Conservation (phyloP, 148 eudicot genomes). For the Fallopia convolvulus region DNA sequence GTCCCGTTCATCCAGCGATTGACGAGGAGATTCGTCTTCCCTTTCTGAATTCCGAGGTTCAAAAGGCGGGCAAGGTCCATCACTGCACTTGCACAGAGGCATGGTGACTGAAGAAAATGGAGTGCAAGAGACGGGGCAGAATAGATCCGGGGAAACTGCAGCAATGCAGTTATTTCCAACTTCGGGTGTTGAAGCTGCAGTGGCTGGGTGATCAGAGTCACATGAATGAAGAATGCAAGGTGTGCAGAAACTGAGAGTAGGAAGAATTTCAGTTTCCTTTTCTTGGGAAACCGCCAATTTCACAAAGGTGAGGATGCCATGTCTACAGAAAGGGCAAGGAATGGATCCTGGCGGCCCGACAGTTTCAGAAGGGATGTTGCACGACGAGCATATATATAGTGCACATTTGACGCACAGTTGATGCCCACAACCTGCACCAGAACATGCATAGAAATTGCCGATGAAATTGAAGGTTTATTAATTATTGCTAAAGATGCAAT, state of each 20-base stretch:
- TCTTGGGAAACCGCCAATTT: constrained; percentile 55
- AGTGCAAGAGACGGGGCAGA: constrained; percentile 86
- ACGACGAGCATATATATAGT: constrained; percentile 79
- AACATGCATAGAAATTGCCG: too few species aligned
- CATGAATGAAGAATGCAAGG: constrained; percentile 82
- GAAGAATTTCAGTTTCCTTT: constrained; percentile 43
- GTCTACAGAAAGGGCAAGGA: constrained; percentile 87
- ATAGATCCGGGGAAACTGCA: constrained; percentile 68
- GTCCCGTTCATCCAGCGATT: constrained; percentile 30
- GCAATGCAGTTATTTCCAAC: constrained; percentile 45
- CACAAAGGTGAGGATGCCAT: constrained; percentile 51
- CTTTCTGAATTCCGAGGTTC: constrained; percentile 45
- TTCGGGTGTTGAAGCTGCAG: constrained; percentile 33
- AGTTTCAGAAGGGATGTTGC: constrained; percentile 48
- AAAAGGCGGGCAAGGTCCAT: constrained; percentile 69
- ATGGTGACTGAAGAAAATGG: constrained; percentile 75
- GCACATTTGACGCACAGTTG: constrained; percentile 92
- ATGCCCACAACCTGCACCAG: constrained; percentile 64
- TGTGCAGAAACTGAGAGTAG: constrained; percentile 57
- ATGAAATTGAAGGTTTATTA: too few species aligned
- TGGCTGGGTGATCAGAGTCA: constrained; percentile 37
- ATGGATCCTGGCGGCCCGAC: constrained; percentile 78
- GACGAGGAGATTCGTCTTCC: constrained; percentile 52
- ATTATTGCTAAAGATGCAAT: too few species aligned
- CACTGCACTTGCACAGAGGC: constrained; percentile 69